Conservation (phyloP, 2,329 filamentous ascomycete species). For the Chrysoporthe cubensis region DNA sequence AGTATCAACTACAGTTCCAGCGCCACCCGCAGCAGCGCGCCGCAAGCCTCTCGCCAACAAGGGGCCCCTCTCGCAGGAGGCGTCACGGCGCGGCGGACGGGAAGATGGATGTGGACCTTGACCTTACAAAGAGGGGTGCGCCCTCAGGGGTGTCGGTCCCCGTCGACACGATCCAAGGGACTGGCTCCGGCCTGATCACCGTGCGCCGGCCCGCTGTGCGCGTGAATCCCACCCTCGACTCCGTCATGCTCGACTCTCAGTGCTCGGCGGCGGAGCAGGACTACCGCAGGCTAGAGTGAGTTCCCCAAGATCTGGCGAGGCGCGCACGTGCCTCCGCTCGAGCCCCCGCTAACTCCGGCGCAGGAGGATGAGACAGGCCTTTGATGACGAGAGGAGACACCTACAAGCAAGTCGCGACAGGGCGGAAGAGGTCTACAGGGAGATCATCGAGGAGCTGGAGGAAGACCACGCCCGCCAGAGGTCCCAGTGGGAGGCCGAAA, state of each 20-base stretch:
- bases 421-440: slow-evolving; percentile 55
- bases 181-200: slow-evolving; percentile 26
- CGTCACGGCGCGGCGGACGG: slow-evolving; percentile 15
- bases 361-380: slow-evolving; percentile 49
- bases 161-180: slow-evolving; percentile 27
- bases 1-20: slow-evolving; percentile 33
- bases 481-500: slow-evolving; percentile 40
- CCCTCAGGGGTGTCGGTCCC: slow-evolving; percentile 20
- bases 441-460: slow-evolving; percentile 26
- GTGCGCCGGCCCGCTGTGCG: slow-evolving; percentile 26
- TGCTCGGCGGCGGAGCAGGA: slow-evolving; percentile 15
- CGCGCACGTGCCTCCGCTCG: neutral
- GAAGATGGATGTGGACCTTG: slow-evolving; percentile 24
- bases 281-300: slow-evolving; percentile 25
- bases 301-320: neutral
- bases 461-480: slow-evolving; percentile 23
- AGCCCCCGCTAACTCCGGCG: neutral
- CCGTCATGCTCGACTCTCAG: slow-evolving; percentile 12
- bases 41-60: slow-evolving; percentile 40
- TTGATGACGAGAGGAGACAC: slow-evolving; percentile 58
- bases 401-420: slow-evolving; percentile 57
- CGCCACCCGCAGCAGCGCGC: slow-evolving; percentile 35
- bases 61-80: slow-evolving; percentile 21
- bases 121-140: slow-evolving; percentile 8
- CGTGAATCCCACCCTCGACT: slow-evolving; percentile 15